phyloP scores from a whole-genome alignment of 768 basidiomycete species.

The Mycena rebaudengoi region DNA sequence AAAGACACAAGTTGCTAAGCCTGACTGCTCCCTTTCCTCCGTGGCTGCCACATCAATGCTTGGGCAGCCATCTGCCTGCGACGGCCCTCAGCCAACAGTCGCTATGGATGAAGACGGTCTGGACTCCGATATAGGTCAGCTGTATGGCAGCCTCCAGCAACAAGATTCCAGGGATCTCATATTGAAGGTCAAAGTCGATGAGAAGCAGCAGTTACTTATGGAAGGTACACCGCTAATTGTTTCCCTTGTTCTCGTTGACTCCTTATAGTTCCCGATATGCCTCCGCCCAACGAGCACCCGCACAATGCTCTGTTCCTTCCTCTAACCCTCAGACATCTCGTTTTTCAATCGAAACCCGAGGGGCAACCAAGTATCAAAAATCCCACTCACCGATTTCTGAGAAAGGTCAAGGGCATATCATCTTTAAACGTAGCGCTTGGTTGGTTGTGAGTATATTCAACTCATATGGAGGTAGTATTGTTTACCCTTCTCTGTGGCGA shows the following conservation, averaged over 20 bases:
- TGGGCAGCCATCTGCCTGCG: constrained; percentile 35
- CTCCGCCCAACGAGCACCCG: constrained; percentile 59
- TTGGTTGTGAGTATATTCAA: constrained; percentile 63
- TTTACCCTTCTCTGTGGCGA: constrained; percentile 37
- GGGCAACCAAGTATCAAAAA: constrained; percentile 8
- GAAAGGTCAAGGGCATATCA: constrained; percentile 65
- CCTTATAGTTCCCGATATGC: constrained; percentile 65
- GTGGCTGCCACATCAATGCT: constrained; percentile 41
- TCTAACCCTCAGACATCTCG: constrained; percentile 34
- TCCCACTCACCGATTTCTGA: constrained; percentile 46
- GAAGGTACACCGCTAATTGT: constrained; percentile 51
- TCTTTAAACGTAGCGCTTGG: constrained; percentile 68
- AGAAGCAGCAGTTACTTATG: constrained; percentile 55
- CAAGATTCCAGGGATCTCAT: constrained; percentile 49
- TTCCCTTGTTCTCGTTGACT: background rate
- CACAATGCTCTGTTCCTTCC: constrained; percentile 44
- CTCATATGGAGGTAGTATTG: background rate
- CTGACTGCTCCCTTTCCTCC: constrained; percentile 24
- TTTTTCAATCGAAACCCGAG: constrained; percentile 33
- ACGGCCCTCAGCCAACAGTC: background rate
- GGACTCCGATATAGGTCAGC: constrained; percentile 39
- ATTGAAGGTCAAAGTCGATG: constrained; percentile 64
- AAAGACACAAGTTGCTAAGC: background rate
- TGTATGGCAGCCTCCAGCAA: constrained; percentile 40
- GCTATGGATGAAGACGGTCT: constrained; percentile 27